Evolutionary conservation across 1,139 yeast genomes (phyloP).

Genomic region (Zygosaccharomyces pseudobailii): DNA sequence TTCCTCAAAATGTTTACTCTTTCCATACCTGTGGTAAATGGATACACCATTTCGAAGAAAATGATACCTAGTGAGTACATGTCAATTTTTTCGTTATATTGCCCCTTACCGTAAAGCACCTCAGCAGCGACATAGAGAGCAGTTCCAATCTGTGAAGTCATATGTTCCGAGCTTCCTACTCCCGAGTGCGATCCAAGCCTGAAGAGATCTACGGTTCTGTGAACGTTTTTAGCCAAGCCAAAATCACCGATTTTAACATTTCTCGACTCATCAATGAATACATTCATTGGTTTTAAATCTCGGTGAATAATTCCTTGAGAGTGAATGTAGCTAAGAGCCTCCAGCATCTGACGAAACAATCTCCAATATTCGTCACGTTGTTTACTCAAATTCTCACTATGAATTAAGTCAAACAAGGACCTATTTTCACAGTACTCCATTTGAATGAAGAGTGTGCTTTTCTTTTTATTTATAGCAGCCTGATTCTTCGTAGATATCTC

Average conservation of each 20-base stretch:
- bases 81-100: conserved; percentile 87
- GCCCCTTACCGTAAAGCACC: conserved; percentile 62
- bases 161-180: conserved; percentile 51
- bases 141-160: conserved; percentile 92
- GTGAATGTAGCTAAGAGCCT: conserved; percentile 88
- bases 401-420: conserved; percentile 75
- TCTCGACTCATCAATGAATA: conserved; percentile 85
- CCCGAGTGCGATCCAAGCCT: conserved; percentile 35
- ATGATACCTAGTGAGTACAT: conserved; percentile 93
- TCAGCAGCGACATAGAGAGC: conserved; percentile 90
- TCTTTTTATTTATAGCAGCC: conserved; percentile 16
- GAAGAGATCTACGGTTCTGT: conserved; percentile 39
- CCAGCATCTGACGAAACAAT: conserved; percentile 77
- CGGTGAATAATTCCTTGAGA: conserved; percentile 92
- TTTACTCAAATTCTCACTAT: conserved; percentile 65
- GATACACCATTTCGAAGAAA: conserved; percentile 89
- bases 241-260: conserved; percentile 95
- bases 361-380: conserved; percentile 86
- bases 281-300: conserved; percentile 92
- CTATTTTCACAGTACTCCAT: conserved; percentile 99
- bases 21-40: conserved; percentile 87
- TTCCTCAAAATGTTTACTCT: conserved; percentile 65
- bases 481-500: conserved; percentile 3
- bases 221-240: conserved; percentile 86
- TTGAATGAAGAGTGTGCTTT: conserved; percentile 71